Evolutionary conservation across 345 rosid genomes (phyloP), one percentile per base, ranked within the genome.

Genomic region (Ceriops zippeliana): DNA sequence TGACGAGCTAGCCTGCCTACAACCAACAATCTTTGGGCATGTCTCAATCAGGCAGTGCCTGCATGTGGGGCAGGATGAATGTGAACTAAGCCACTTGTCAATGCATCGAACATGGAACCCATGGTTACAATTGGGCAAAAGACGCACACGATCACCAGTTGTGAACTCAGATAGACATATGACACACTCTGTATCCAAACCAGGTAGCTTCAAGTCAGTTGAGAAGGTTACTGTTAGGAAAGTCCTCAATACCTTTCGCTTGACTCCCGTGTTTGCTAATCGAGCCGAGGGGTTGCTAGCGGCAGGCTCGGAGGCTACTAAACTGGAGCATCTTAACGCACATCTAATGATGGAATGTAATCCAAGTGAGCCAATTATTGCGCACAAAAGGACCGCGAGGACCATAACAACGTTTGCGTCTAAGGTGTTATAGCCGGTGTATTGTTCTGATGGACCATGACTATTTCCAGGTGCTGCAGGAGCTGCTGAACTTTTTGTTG

Each of bases 1-100:
- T 13, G 89, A 67, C 37, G 90, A 53, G 76, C 79, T 71, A 42
- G 75, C 69, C 70, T 78, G 85, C 24, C 56, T 37, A 52, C 79
- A 83, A 1, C 88, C 85, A 28, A 76, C 90, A 71, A 89, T 90
- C 82, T 90, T 90, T 22, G 84, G 91, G 69, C 91, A 87, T 2
- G 90, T 89, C 67, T 84, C 88, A 16, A 86, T 76, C 61, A 90
- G 86, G 78, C 96, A 89, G 82, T 83, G 77, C 73, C 96, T 79
- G 42, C 96, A 89, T 7, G 79, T 87, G 0, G 90, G 96, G 72
- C 96, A 89, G 19, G 92, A 85, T 26, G 87, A 76, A 73, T 87
- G 84, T 10, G 85, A 84, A 62, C 76, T 70, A 32, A 89, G 92
- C 90, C 96, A 89, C 70, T 76, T 78, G 67, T 86, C 91, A 24